Base-by-base conservation (phyloP, 257 asterid genomes). In the Solanum arcanum region DNA sequence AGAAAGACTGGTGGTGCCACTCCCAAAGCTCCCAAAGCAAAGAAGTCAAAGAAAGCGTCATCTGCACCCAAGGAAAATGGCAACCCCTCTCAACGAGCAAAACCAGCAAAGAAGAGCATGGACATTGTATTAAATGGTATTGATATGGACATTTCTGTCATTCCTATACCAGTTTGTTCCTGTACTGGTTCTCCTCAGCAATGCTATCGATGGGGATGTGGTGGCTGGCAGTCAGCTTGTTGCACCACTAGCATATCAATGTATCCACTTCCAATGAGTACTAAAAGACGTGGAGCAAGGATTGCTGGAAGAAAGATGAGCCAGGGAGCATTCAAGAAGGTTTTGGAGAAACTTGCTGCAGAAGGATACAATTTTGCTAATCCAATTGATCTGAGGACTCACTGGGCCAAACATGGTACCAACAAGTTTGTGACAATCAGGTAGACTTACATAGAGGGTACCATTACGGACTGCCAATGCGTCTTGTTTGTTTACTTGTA, bases 271-370 rank as follows among this genome's bases (percentile, higher is more conserved):
- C 99, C 99, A 2, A 96, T 96, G 99, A 96, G 98, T 90, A 91
- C 95, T 25, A 96, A 96, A 87, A 90, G 99, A 69, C 98, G 99
- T 27, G 98, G 98, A 9, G 98, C 99, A 3, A 91, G 99, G 66
- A 96, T 96, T 46, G 98, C 99, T 23, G 99, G 99, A n/a, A 89
- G 99, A 60, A 96, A 96, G 92, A 96, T 96, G 99, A 96, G 99
- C 83, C 98, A 93, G 86, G 99, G 99, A 13, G 99, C 99, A 7
- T 96, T 96, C 88, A 96, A 95, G 93, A 96, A 96, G 93, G 99
- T 96, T 6, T 72, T 96, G 92, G 99, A 96, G 85, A 95, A 96
- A 88, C 96, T 96, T 47, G 98, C 96, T 10, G 44, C 94, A 0
- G 99, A 96, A 87, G 98, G 96, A 60, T 95, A 92, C 91, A 90